Evolutionary conservation across 345 rosid genomes (phyloP).

Genomic region (Jatropha curcas): DNA sequence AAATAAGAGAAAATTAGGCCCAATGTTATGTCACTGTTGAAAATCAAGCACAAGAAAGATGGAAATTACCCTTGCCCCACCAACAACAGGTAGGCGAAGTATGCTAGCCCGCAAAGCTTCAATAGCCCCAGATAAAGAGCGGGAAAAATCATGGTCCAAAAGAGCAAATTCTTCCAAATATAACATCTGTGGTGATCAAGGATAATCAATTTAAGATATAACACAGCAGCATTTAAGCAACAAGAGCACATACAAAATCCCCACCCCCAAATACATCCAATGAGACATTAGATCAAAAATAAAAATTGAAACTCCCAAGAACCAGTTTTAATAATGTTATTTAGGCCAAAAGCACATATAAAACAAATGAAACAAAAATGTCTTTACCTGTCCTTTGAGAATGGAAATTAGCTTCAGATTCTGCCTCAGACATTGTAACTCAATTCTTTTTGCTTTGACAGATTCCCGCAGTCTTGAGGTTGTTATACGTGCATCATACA

Average conservation of each 20-base stretch:
- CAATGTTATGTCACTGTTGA: neutral
- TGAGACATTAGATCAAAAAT: too few relatives aligned
- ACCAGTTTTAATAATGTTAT: too few relatives aligned
- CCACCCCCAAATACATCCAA: too few relatives aligned
- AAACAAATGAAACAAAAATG: slow-evolving; percentile 5
- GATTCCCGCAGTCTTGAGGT: slow-evolving; percentile 70
- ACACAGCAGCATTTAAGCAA: too few relatives aligned
- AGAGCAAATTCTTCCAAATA: slow-evolving; percentile 64
- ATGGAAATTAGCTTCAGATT: slow-evolving; percentile 62
- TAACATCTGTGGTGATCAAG: slow-evolving; percentile 48
- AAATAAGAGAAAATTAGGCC: slow-evolving; percentile 11
- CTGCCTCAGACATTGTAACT: slow-evolving; percentile 63
- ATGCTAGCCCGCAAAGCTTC: slow-evolving; percentile 83
- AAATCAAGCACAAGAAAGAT: neutral
- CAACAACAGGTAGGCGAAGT: slow-evolving; percentile 79
- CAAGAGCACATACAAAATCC: too few relatives aligned
- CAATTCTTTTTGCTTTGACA: slow-evolving; percentile 57
- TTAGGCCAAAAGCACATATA: neutral
- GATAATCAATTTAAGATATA: slow-evolving; percentile 4
- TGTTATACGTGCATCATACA: slow-evolving; percentile 54
- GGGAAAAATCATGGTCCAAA: slow-evolving; percentile 55
- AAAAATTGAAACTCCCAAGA: too few relatives aligned
- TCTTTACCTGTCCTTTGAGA: slow-evolving; percentile 69
- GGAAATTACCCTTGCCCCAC: slow-evolving; percentile 67
- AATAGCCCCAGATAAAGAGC: slow-evolving; percentile 70